A percentile compares a stretch with the other conserved stretches of the same genome.
Conservation (phyloP, 139 green algal species). For the Coelastrella sp. region DNA sequence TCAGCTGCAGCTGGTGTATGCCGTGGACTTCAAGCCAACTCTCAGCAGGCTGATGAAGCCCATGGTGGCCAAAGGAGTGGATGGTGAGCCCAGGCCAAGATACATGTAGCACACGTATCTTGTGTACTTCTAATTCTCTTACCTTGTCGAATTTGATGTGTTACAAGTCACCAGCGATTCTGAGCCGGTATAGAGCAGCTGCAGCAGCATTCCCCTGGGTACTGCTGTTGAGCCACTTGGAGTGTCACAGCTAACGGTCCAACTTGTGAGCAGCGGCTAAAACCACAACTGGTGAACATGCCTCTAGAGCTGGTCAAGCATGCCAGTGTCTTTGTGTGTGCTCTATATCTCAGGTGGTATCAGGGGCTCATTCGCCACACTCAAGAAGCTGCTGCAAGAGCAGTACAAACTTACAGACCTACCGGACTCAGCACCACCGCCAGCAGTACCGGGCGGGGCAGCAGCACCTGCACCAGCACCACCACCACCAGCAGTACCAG, state of each 20-base stretch:
- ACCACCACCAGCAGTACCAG: not conserved
- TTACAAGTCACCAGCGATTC: too few relatives aligned
- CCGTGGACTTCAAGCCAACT: slow-evolving; percentile 9
- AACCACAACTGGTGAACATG: not conserved
- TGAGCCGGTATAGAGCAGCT: too few relatives aligned
- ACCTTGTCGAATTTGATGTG: too few relatives aligned
- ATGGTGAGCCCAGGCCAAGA: slow-evolving; percentile 19
- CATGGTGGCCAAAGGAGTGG: slow-evolving; percentile 42
- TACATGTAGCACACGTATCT: too few relatives aligned
- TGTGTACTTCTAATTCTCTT: too few relatives aligned
- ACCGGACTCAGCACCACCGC: slow-evolving; percentile 23
- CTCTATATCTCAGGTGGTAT: slow-evolving; percentile 27
- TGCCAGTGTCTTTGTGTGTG: not conserved
- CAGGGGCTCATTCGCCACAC: slow-evolving; percentile 14
- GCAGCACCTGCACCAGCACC: not conserved
- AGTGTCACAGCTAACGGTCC: too few relatives aligned
- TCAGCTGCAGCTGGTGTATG: slow-evolving; percentile 35
- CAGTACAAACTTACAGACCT: slow-evolving; percentile 35
- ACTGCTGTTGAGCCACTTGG: too few relatives aligned
- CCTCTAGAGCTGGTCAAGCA: not conserved
- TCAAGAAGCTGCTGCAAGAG: slow-evolving; percentile 41
- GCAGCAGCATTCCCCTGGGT: too few relatives aligned
- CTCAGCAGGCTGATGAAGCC: slow-evolving; percentile 43
- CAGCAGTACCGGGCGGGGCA: not conserved
- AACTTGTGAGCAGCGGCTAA: too few relatives aligned